These are phyloP conservation scores for Alloascoidea hylecoeti DNA, from an alignment of 805 yeast species.

Conservation along the genomic window DNA sequence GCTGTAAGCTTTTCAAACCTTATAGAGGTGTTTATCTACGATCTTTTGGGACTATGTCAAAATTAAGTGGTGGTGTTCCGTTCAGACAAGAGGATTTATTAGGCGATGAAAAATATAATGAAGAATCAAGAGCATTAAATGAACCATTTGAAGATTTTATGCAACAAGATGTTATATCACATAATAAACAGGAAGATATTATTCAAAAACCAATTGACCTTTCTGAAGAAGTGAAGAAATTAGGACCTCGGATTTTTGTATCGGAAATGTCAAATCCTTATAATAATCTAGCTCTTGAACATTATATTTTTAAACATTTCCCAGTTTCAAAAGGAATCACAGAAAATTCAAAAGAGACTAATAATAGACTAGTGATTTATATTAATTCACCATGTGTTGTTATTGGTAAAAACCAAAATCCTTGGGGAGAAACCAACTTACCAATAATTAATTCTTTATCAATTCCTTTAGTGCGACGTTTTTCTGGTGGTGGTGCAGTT, in stretches of 20 bases:
- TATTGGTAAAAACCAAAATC: constrained; percentile 91
- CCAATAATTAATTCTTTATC: constrained; percentile 30
- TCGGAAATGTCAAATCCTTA: constrained; percentile 54
- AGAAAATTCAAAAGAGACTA: constrained; percentile 7
- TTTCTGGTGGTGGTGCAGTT: constrained; percentile 94
- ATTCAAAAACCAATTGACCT: constrained; percentile 10
- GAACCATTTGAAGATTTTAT: not conserved
- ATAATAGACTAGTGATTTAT: constrained; percentile 54
- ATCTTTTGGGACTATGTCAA: no score
- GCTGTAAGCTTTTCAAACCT: no score
- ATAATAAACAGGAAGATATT: not conserved
- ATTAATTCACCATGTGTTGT: constrained; percentile 79
- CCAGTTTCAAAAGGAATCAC: constrained; percentile 28
- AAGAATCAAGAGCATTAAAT: not conserved
- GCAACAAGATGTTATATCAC: not conserved
- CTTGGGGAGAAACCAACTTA: constrained; percentile 76
- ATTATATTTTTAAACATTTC: constrained; percentile 53
- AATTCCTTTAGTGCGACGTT: constrained; percentile 62
- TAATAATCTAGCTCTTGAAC: constrained; percentile 71
- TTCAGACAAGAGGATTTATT: not conserved
- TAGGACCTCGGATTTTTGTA: constrained; percentile 37
- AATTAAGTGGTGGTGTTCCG: no score
- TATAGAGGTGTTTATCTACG: no score
- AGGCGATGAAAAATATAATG: not conserved
- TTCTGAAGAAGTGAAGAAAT: constrained; percentile 10